Evolutionary conservation across 345 rosid genomes (phyloP).

Genomic region (Populus nigra): DNA sequence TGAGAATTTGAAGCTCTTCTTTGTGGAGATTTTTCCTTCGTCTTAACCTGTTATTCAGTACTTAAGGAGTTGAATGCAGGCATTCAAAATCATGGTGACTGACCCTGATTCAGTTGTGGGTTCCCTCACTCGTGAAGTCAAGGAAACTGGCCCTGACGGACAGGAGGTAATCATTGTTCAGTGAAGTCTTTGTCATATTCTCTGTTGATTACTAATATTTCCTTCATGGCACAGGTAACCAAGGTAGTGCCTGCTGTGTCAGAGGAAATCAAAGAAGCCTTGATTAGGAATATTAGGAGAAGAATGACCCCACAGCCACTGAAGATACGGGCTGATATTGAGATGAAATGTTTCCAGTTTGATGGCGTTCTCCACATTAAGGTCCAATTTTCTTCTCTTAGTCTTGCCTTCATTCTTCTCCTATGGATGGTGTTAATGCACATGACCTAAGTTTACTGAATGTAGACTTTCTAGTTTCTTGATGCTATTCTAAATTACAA

Average conservation of each 20-base stretch:
- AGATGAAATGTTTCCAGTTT: constrained; percentile 95
- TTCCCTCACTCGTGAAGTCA: constrained; percentile 76
- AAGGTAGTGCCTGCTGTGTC: constrained; percentile 82
- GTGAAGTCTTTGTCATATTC: neutral
- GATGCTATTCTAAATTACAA: neutral
- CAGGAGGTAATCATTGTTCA: constrained; percentile 56
- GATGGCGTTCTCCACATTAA: constrained; percentile 97
- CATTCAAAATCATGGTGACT: constrained; percentile 80
- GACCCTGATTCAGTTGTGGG: constrained; percentile 87
- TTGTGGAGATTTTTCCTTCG: neutral
- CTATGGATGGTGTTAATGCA: neutral
- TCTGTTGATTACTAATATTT: constrained; percentile 8
- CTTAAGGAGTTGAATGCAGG: constrained; percentile 45
- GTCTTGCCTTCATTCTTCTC: neutral
- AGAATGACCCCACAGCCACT: constrained; percentile 97
- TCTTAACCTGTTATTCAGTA: neutral
- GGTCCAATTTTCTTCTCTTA: constrained; percentile 36
- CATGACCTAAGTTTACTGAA: neutral
- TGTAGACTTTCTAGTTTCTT: neutral
- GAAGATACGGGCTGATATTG: constrained; percentile 94
- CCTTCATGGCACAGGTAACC: constrained; percentile 46
- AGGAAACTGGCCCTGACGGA: constrained; percentile 85
- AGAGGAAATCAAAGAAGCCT: constrained; percentile 80
- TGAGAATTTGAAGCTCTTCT: constrained; percentile 23
- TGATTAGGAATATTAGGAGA: constrained; percentile 81